Conservation (phyloP, 2,329 filamentous ascomycete genomes). For the Incumbomyces delicatus region DNA sequence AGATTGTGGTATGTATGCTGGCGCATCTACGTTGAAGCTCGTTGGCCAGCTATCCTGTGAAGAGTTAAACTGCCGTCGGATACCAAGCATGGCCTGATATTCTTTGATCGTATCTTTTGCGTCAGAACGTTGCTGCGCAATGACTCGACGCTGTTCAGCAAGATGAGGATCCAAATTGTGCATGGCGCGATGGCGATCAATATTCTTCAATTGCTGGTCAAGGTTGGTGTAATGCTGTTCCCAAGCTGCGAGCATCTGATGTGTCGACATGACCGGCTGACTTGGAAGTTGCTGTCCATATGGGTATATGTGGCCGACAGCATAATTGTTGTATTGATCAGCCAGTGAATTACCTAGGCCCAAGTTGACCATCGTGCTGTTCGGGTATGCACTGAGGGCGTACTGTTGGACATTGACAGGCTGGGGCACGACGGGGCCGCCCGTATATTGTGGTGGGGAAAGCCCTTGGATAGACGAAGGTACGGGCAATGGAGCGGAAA, state of each 20-base stretch:
- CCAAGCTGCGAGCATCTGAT: background rate
- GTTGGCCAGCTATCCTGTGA: slow-evolving; percentile 3
- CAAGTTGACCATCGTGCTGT: background rate
- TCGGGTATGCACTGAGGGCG: slow-evolving; percentile 6
- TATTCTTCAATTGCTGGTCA: slow-evolving; percentile 17
- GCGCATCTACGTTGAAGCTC: slow-evolving; percentile 16
- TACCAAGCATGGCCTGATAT: slow-evolving; percentile 9
- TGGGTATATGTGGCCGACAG: background rate
- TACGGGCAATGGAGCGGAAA: slow-evolving; percentile 5
- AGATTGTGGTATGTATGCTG: slow-evolving; percentile 14
- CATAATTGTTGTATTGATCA: slow-evolving; percentile 1
- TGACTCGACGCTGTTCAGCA: slow-evolving; percentile 13
- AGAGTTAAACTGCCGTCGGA: slow-evolving; percentile 2
- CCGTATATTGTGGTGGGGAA: slow-evolving; percentile 1
- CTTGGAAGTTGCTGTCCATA: background rate
- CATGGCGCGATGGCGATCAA: slow-evolving; percentile 20
- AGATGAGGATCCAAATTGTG: slow-evolving; percentile 10
- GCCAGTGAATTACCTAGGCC: background rate
- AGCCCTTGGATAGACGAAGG: slow-evolving; percentile 5
- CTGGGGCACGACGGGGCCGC: slow-evolving; percentile 1
- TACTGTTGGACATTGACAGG: slow-evolving; percentile 8
- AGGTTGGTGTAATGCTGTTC: slow-evolving; percentile 12
- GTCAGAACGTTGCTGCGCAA: slow-evolving; percentile 17
- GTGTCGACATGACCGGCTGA: slow-evolving; percentile 2
- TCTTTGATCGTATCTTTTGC: slow-evolving; percentile 12